Evolutionary conservation across 2,329 filamentous ascomycete genomes (phyloP).

Genomic region (Aureobasidium sp.): DNA sequence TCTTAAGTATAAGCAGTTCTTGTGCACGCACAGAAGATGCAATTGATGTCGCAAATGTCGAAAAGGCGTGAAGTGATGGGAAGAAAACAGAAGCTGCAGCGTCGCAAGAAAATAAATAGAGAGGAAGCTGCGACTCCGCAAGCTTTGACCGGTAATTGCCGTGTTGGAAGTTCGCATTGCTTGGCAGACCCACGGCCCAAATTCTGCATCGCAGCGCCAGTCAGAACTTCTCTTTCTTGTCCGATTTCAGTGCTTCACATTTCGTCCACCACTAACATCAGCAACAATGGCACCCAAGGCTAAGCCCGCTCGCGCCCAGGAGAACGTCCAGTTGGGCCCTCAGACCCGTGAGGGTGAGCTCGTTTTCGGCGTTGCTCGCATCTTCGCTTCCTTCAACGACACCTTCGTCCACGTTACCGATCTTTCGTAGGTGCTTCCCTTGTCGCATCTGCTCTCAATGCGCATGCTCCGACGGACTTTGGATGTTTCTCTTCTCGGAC

Average conservation of each 20-base stretch:
- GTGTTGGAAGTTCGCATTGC: neutral
- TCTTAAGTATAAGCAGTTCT: constrained; percentile 1
- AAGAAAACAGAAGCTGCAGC: constrained; percentile 9
- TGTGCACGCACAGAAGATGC: constrained; percentile 1
- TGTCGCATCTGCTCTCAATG: neutral
- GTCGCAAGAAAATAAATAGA: constrained; percentile 13
- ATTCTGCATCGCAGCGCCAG: neutral
- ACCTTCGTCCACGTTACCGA: constrained; percentile 92
- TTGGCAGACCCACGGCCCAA: constrained; percentile 14
- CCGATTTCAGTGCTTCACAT: constrained; percentile 6
- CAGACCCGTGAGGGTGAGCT: constrained; percentile 96
- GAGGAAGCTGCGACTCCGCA: neutral
- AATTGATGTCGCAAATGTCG: neutral
- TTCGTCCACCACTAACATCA: constrained; percentile 17
- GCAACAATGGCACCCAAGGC: constrained; percentile 88
- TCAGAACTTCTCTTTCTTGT: neutral
- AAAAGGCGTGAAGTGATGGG: neutral
- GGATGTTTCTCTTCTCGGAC: neutral
- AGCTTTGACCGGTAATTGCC: constrained; percentile 1
- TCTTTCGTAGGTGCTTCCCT: constrained; percentile 52
- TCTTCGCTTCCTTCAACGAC: constrained; percentile 74
- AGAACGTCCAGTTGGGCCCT: constrained; percentile 98
- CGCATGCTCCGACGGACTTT: neutral
- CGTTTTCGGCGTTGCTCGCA: constrained; percentile 95
- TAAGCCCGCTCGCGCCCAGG: constrained; percentile 68